Base-by-base conservation (phyloP, 2,329 filamentous ascomycete species). In the Dendryphion nanum region DNA sequence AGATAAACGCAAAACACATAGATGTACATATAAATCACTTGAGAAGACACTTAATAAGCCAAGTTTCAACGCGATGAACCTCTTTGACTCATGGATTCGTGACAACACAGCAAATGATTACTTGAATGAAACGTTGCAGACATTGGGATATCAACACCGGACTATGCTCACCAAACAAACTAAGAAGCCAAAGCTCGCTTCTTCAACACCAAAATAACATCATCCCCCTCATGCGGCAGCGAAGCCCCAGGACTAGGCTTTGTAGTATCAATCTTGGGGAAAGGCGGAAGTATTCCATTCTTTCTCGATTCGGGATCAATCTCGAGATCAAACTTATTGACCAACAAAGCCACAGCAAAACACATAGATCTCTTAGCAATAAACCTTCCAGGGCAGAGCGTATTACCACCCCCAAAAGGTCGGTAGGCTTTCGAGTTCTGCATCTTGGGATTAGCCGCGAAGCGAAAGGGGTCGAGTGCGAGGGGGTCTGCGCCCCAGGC, bases 351-450 rank as follows among this genome's bases (percentile, higher is more conserved):
- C 4, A 47, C 30, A 18, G 37, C 34, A 30, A 14, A 19, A n/a
- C 24, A 21, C 7, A 35, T n/a, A 3, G 40, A 33, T 15, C 37
- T 19, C 15, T 30, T 29, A 1, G 48, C 45, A 2, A 51, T 15
- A 19, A 43, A 33, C 8, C 46, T 35, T 4, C 45, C 48, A 12
- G 48, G 48, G 38, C 48, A 51, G 3, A 45, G 32, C 14, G 36
- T 45, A 23, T 38, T 16, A 3, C 48, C 48, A 5, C 48, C 48
- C 13, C 48, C 45, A n/a, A 18, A 51, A 14, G 48, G 48, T 8
- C 44, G 36, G 24, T 45, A 51, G 5, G 29, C 33, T 2, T 6
- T n/a, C 18, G 14, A 31, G 6, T 35, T 41, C 2, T 15, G 13
- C 2, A 49, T 33, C 20, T 49, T 49, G 6, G 33, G 13, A 20